Base-by-base conservation (phyloP, 2,329 filamentous ascomycete genomes). In the Septoria linicola region DNA sequence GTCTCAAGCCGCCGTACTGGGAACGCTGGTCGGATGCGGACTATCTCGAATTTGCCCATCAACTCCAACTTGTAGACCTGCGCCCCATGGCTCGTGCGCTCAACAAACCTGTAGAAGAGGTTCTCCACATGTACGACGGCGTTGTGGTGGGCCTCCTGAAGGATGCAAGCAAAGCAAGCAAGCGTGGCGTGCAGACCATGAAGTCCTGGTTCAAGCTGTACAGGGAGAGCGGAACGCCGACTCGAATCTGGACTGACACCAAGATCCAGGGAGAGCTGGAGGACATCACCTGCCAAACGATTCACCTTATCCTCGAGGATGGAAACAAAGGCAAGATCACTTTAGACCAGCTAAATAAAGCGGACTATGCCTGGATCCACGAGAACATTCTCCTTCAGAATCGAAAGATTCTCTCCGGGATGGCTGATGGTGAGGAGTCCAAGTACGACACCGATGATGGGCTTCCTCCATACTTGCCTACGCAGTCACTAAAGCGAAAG, bases 1-100 rank as follows among this genome's bases (percentile, higher is more conserved):
- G 45, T 17, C 34, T 60, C 40, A 59, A 60, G 36, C 58, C 61
- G 3, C 53, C 59, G 5, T 59, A 34, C 48, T 63, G 59, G 58
- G n/a, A 51, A 5, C 47, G 56, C 41, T 64, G 62, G 62, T 46
- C 40, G 0, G 13, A 41, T 0, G 1, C 17, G 7, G 46, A 52
- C 3, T 63, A 63, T 41, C 37, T 36, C 13, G 8, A 30, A 27
- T 42, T 64, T 36, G 55, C 52, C 10, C 32, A 54, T 3, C 34
- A 56, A 8, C 42, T 57, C 4, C 30, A 40, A 17, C 46, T 45
- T 8, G 51, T 62, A 46, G 54, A 63, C 36, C 51, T 55, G 10
- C 27, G 37, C 0, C 51, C 53, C 2, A 47, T 62, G 44, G 57
- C 60, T 4, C 51, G 45, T 2, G 5, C 43, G 14, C 16, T 53